Base-by-base conservation (phyloP, 148 eudicot species). In the Rhododendron vialii region DNA sequence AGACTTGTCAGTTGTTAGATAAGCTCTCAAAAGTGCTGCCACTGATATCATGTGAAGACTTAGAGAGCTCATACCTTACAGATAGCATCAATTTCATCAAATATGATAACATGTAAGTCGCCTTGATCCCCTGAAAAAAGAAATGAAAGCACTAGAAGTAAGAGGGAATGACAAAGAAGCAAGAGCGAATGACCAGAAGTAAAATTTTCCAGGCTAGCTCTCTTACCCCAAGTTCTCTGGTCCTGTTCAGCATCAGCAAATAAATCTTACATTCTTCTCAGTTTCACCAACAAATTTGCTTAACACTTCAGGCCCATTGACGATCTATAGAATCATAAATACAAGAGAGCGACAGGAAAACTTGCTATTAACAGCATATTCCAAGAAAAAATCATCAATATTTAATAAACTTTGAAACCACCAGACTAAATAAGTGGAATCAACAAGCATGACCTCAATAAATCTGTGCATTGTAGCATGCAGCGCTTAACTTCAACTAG, bases 231-330 rank as follows among this genome's bases (percentile, higher is more conserved):
- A 82, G 93, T 89, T 91, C 92, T 95, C 83, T 98, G 99, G 78
- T 98, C 99, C 24, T 93, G 92, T 89, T 98, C 98, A 85, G 99
- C 99, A 92, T 98, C 99, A 89, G 98, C 99, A 93, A 98, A 98
- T 85, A 98, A 89, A 91, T 98, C 98, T 93, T 82, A 95, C 98
- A 86, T 98, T 98, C 90, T 98, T 98, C 90, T 98, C 99, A 86
- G 99, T 95, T 89, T 98, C 99, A 88, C 99, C 98, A 92, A 98
- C 98, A 91, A 94, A 95, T 87, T 98, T 98, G 91, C 98, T 98
- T 83, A 98, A 86, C 18, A 98, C 98, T 90, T 98, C 99, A 88
- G 99, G 99, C 81, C 99, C 99, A 92, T 98, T 98, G 36, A 35
- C 99, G 93, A 98, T 94, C 94, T 95, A 78, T 83, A 85, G 71